Conservation (phyloP, 164 flowering plant species). For the Litsea cubeba region DNA sequence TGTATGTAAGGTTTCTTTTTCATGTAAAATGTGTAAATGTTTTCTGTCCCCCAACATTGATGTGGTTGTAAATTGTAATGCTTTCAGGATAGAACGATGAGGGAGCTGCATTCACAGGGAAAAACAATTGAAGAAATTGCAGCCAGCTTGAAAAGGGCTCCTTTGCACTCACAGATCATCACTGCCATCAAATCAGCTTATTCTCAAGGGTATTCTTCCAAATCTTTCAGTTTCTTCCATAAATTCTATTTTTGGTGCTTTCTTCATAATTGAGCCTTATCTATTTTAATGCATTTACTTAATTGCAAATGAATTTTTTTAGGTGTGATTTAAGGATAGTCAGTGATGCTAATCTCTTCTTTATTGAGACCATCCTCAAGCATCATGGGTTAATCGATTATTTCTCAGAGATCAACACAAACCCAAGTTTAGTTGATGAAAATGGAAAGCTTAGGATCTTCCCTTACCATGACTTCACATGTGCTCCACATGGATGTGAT, state of each 20-base stretch:
- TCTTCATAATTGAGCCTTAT: not conserved
- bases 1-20: not conserved
- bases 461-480: conserved; percentile 56
- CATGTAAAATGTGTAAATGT: not conserved
- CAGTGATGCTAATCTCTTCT: conserved; percentile 78
- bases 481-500: conserved; percentile 55
- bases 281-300: not conserved
- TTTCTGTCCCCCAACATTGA: not conserved
- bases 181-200: conserved; percentile 56
- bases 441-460: conserved; percentile 60
- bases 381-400: conserved; percentile 50
- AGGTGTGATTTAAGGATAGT: conserved; percentile 84
- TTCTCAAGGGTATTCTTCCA: conserved; percentile 46
- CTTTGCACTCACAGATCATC: conserved; percentile 41
- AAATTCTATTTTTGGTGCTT: not conserved
- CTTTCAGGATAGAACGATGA: conserved; percentile 56
- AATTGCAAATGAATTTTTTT: conserved; percentile 11
- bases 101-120: conserved; percentile 58
- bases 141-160: conserved; percentile 42
- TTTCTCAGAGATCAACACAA: conserved; percentile 73
- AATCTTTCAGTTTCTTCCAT: not conserved
- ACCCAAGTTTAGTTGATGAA: conserved; percentile 58
- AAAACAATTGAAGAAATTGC: conserved; percentile 51
- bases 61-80: not conserved
- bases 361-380: conserved; percentile 65